Evolutionary conservation across 805 yeast species (phyloP).

Genomic region (Cyberlindnera sargentensis): DNA sequence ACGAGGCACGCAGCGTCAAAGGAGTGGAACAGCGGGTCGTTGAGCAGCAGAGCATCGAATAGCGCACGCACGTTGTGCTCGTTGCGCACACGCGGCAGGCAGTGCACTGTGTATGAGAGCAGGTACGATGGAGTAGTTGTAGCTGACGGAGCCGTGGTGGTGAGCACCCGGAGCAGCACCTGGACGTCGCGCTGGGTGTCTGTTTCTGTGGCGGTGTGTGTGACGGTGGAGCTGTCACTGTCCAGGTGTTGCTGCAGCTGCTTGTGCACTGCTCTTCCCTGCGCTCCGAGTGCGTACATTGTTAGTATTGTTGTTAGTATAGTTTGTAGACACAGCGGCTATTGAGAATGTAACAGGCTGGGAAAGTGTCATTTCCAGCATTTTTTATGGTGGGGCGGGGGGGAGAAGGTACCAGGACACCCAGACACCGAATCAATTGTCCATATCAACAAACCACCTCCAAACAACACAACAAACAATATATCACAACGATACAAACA

Average conservation of each 20-base stretch:
- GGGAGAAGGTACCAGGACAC: background rate
- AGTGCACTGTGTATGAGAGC: conserved; percentile 36
- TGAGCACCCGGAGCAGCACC: conserved; percentile 18
- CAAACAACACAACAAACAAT: background rate
- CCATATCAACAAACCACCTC: too few species aligned
- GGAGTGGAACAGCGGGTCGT: conserved; percentile 26
- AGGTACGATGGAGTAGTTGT: conserved; percentile 5
- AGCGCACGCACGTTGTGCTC: conserved; percentile 35
- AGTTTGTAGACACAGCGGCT: background rate
- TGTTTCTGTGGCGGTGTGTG: conserved; percentile 21
- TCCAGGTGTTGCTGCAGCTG: conserved; percentile 27
- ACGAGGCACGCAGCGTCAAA: conserved; percentile 29
- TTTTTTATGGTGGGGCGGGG: too few species aligned
- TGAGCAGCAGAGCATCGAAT: conserved; percentile 33
- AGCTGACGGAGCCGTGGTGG: background rate
- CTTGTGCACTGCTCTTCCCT: conserved; percentile 18
- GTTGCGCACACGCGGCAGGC: conserved; percentile 38
- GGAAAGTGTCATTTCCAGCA: too few species aligned
- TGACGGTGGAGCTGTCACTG: conserved; percentile 21
- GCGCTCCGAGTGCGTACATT: conserved; percentile 24
- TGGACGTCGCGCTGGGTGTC: conserved; percentile 24
- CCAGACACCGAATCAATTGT: background rate
- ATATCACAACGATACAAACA: too few species aligned
- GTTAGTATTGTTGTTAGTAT: background rate
- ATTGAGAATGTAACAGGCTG: too few species aligned